phyloP scores from a whole-genome alignment of 176 grass and related monocot genomes.

The Poa pratensis region DNA sequence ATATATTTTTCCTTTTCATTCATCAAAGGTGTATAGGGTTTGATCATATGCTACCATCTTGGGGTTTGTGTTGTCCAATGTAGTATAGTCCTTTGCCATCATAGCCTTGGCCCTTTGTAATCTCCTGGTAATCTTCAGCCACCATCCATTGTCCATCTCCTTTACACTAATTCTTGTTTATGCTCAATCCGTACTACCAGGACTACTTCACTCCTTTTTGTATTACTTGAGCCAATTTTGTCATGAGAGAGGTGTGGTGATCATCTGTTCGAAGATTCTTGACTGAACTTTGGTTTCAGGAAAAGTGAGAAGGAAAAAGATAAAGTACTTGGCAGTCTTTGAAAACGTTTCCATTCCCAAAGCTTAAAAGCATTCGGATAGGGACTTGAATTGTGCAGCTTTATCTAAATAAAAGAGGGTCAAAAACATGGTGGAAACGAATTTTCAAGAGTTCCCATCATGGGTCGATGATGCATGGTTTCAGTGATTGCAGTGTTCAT shows the following conservation, averaged over 20 bases:
- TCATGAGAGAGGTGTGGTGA: constrained; percentile 36
- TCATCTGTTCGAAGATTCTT: constrained; percentile 68
- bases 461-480: constrained; percentile 32
- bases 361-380: constrained; percentile 48
- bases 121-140: constrained; percentile 81
- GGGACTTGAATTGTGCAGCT: constrained; percentile 41
- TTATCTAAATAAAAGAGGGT: constrained; percentile 33
- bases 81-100: constrained; percentile 53
- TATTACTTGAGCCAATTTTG: constrained; percentile 56
- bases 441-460: constrained; percentile 15
- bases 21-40: constrained; percentile 67
- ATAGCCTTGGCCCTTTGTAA: constrained; percentile 80
- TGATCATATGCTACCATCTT: constrained; percentile 63
- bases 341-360: constrained; percentile 49
- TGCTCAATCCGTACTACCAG: constrained; percentile 27
- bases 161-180: constrained; percentile 41
- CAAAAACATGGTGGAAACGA: not conserved
- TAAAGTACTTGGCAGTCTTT: constrained; percentile 50
- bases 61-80: constrained; percentile 59
- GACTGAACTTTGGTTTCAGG: constrained; percentile 51
- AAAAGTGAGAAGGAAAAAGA: constrained; percentile 39
- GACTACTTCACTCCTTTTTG: constrained; percentile 47
- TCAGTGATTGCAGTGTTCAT: constrained; percentile 23
- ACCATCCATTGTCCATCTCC: constrained; percentile 65
- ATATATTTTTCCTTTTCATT: constrained; percentile 7